These are phyloP conservation scores for Colletotrichum musae DNA, from an alignment of 2,329 filamentous ascomycete genomes.

Conservation along the genomic window DNA sequence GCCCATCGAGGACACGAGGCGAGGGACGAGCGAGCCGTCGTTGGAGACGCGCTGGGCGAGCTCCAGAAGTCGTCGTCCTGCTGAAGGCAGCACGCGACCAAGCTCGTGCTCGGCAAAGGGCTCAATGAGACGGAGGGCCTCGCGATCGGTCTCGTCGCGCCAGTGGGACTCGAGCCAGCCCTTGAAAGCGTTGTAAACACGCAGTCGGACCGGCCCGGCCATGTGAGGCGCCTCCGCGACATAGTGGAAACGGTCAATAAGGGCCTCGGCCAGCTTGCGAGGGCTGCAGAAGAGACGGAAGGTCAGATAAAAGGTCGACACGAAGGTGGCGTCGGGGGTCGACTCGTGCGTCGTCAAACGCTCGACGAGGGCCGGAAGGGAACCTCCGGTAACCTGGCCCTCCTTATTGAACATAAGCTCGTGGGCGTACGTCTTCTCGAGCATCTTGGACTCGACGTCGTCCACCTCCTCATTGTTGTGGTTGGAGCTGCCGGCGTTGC, in stretches of 20 bases:
- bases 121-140: constrained; percentile 82
- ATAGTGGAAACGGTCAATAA: constrained; percentile 95
- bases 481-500: constrained; percentile 72
- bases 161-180: constrained; percentile 98
- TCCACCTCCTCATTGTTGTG: constrained; percentile 80
- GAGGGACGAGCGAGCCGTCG: constrained; percentile 83
- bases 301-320: constrained; percentile 95
- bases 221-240: constrained; percentile 82
- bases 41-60: constrained; percentile 83
- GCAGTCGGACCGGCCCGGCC: constrained; percentile 84
- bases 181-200: constrained; percentile 97
- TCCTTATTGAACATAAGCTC: constrained; percentile 96
- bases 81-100: constrained; percentile 77
- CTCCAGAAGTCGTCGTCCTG: constrained; percentile 85
- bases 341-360: constrained; percentile 93
- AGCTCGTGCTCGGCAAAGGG: constrained; percentile 85
- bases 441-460: constrained; percentile 85
- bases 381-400: constrained; percentile 93
- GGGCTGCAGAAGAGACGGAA: constrained; percentile 94
- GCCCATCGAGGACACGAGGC: constrained; percentile 86
- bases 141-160: constrained; percentile 84
- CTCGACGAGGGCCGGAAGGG: constrained; percentile 92
- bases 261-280: constrained; percentile 79
- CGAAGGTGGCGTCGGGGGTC: constrained; percentile 91
- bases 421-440: constrained; percentile 93